Conservation (phyloP, 78 protist genomes). For the Dictyostelium brefeldianum region DNA sequence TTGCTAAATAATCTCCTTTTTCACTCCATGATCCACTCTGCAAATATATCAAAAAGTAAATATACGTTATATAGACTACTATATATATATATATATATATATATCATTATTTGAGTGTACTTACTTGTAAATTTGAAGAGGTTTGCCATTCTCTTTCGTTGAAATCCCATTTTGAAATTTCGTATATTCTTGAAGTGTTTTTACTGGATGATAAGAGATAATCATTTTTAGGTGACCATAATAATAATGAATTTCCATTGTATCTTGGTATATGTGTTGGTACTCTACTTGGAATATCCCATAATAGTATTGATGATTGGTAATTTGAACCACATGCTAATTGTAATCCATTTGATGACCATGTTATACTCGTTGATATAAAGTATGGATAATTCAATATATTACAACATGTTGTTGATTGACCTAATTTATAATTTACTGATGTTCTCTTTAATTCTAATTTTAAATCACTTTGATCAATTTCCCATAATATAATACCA, state of each 20-base stretch:
- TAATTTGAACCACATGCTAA: conserved; percentile 37
- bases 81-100: too few species aligned
- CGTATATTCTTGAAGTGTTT: conserved; percentile 23
- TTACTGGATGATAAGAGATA: conserved; percentile 20
- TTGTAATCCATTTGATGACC: conserved; percentile 64
- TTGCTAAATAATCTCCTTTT: conserved; percentile 39
- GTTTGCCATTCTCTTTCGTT: conserved; percentile 62
- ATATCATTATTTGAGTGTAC: not conserved
- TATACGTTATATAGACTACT: too few species aligned
- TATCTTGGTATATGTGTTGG: conserved; percentile 51
- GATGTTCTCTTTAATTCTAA: not conserved
- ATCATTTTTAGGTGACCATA: conserved; percentile 23
- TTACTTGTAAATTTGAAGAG: conserved; percentile 14
- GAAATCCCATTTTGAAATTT: conserved; percentile 56
- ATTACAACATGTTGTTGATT: conserved; percentile 22
- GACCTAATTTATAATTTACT: not conserved
- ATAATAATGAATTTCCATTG: conserved; percentile 29
- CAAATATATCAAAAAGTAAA: not conserved
- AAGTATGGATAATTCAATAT: conserved; percentile 56
- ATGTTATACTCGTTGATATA: conserved; percentile 23
- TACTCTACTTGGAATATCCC: conserved; percentile 69
- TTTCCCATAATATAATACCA: conserved; percentile 73
- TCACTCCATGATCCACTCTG: conserved; percentile 53
- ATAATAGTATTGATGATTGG: conserved; percentile 7
- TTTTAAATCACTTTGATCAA: conserved; percentile 55